Evolutionary conservation across 441 rosid species (phyloP).

Genomic region (Gossypium schwendimanii): DNA sequence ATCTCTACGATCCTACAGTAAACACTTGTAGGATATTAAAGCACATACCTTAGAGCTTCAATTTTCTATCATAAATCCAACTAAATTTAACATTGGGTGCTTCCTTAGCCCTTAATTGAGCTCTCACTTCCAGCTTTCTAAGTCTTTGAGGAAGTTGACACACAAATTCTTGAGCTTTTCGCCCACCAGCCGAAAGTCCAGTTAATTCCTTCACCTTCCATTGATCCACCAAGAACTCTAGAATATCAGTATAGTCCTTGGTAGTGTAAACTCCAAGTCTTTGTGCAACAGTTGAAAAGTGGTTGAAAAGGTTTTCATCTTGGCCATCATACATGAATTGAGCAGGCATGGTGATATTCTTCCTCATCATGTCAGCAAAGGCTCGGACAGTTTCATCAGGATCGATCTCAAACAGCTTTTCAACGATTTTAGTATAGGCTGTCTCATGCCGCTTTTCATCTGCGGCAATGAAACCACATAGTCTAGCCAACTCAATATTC

Average conservation of each 20-base stretch:
- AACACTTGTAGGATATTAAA: too few species aligned
- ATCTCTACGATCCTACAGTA: too few species aligned
- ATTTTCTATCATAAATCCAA: slow-evolving; percentile 65
- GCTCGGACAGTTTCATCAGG: slow-evolving; percentile 70
- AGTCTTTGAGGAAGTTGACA: slow-evolving; percentile 61
- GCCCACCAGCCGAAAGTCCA: slow-evolving; percentile 71
- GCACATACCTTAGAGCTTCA: slow-evolving; percentile 37
- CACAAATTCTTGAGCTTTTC: slow-evolving; percentile 73
- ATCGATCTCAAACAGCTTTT: slow-evolving; percentile 78
- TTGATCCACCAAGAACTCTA: slow-evolving; percentile 76
- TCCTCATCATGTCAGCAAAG: slow-evolving; percentile 90
- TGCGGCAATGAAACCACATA: slow-evolving; percentile 77
- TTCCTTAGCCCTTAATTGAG: slow-evolving; percentile 64
- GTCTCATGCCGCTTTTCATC: slow-evolving; percentile 95
- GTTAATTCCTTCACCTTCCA: slow-evolving; percentile 63
- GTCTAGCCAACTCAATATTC: slow-evolving; percentile 65
- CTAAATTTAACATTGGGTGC: slow-evolving; percentile 56
- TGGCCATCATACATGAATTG: slow-evolving; percentile 84
- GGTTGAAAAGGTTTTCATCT: slow-evolving; percentile 58
- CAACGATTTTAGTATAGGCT: slow-evolving; percentile 82
- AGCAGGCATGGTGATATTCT: slow-evolving; percentile 87
- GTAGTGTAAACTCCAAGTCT: slow-evolving; percentile 79
- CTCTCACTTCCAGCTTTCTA: slow-evolving; percentile 73
- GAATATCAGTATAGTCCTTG: slow-evolving; percentile 72
- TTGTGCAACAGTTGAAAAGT: slow-evolving; percentile 81